phyloP scores from a whole-genome alignment of 2,329 filamentous ascomycete genomes.

The Xylariaceae sp. region DNA sequence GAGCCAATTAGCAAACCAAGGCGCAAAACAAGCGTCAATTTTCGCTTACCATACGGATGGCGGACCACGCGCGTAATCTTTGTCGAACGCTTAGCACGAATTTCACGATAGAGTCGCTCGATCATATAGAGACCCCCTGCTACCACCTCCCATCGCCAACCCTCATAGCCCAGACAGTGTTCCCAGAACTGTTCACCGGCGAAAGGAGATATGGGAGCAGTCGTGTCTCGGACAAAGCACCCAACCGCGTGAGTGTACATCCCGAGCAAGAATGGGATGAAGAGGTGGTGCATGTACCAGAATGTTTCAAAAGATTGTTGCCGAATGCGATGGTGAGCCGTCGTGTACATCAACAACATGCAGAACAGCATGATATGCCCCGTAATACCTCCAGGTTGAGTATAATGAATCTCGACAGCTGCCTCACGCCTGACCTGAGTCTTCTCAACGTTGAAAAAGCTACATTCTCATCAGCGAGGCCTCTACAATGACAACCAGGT shows the following conservation, averaged over 20 bases:
- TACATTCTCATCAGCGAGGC: constrained; percentile 32
- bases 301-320: constrained; percentile 98
- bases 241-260: constrained; percentile 95
- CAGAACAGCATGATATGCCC: constrained; percentile 98
- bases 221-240: constrained; percentile 88
- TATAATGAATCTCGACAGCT: constrained; percentile 88
- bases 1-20: constrained; percentile 27
- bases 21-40: not conserved
- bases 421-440: constrained; percentile 73
- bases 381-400: constrained; percentile 82
- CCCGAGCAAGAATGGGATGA: constrained; percentile 87
- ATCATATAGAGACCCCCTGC: constrained; percentile 79
- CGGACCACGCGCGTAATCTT: constrained; percentile 90
- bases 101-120: constrained; percentile 87
- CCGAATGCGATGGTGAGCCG: constrained; percentile 84
- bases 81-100: constrained; percentile 76
- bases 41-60: constrained; percentile 77
- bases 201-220: constrained; percentile 71
- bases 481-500: not conserved
- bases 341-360: constrained; percentile 98
- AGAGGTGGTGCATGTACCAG: constrained; percentile 99
- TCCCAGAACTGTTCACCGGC: constrained; percentile 77
- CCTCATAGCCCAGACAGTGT: constrained; percentile 91
- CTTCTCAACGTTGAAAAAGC: constrained; percentile 92
- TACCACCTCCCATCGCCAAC: constrained; percentile 94